A percentile compares a stretch with the other conserved stretches of the same genome.
These are phyloP conservation scores for Hirschfeldia incana DNA, from an alignment of 345 rosid genomes.

Conservation along the genomic window DNA sequence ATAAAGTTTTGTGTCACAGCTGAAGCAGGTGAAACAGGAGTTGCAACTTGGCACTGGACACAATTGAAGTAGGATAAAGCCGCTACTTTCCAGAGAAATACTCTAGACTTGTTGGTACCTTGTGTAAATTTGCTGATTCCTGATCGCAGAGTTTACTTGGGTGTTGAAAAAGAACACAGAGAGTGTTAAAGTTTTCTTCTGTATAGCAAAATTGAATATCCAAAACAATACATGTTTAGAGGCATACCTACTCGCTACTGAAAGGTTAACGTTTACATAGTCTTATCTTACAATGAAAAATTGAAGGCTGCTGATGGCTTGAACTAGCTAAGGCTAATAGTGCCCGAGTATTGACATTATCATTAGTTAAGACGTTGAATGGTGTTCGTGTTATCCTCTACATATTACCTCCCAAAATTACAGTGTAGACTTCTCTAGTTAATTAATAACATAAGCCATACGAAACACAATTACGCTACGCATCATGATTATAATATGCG, in stretches of 20 bases:
- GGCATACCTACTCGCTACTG: neutral
- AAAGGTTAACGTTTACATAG: neutral
- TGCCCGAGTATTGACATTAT: neutral
- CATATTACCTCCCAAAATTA: neutral
- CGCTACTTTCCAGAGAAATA: neutral
- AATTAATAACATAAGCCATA: neutral
- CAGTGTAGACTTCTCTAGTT: neutral
- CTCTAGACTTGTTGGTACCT: neutral
- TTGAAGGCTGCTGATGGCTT: neutral
- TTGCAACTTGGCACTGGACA: constrained; percentile 15
- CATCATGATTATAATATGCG: neutral
- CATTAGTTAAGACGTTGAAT: neutral
- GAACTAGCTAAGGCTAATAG: neutral
- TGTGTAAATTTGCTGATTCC: neutral
- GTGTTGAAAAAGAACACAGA: constrained; percentile 11
- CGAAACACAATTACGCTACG: neutral
- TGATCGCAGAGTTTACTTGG: neutral
- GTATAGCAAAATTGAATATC: constrained; percentile 13
- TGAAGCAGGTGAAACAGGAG: constrained; percentile 14
- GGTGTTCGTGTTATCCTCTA: constrained; percentile 1
- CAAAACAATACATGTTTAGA: constrained; percentile 17
- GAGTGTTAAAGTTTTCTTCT: neutral
- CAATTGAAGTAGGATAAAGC: neutral
- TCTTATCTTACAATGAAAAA: neutral
- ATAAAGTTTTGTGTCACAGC: constrained; percentile 21